phyloP scores from a whole-genome alignment of 2,329 filamentous ascomycete genomes.

The Exophiala spinifera region DNA sequence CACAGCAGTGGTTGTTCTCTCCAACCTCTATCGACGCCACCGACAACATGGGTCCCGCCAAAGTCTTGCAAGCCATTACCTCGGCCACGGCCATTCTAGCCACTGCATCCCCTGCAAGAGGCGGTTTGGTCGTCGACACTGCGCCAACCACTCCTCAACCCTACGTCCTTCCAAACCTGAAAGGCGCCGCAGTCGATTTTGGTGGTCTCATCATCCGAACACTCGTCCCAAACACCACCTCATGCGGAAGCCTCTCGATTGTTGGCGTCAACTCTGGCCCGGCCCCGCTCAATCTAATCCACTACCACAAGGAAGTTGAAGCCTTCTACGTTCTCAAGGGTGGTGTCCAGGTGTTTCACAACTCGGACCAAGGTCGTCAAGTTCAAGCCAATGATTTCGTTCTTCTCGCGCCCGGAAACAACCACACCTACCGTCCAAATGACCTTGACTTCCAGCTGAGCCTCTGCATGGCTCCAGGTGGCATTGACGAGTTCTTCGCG shows the following conservation, averaged over 20 bases:
- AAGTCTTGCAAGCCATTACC: constrained; percentile 1
- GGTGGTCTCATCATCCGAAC: constrained; percentile 23
- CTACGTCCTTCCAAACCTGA: constrained; percentile 23
- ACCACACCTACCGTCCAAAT: constrained; percentile 24
- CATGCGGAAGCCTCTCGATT: constrained; percentile 16
- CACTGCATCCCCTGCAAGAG: not conserved
- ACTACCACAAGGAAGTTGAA: constrained; percentile 22
- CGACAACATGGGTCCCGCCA: not conserved
- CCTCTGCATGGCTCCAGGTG: constrained; percentile 19
- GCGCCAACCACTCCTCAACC: constrained; percentile 19
- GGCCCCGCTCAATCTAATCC: constrained; percentile 18
- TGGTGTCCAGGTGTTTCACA: constrained; percentile 23
- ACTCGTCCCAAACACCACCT: constrained; percentile 21
- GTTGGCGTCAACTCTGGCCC: constrained; percentile 21
- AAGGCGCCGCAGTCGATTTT: constrained; percentile 22
- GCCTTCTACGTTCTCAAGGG: constrained; percentile 25
- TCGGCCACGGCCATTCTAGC: not conserved
- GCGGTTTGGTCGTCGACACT: constrained; percentile 13
- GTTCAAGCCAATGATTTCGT: constrained; percentile 22
- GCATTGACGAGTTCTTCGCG: constrained; percentile 21
- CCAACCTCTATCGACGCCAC: not conserved
- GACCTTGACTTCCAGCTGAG: constrained; percentile 22
- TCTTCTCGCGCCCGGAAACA: constrained; percentile 23
- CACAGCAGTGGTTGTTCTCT: not conserved
- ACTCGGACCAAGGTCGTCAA: constrained; percentile 20